Conservation (phyloP, 106 monocot species). For the Ottelia alismoides region DNA sequence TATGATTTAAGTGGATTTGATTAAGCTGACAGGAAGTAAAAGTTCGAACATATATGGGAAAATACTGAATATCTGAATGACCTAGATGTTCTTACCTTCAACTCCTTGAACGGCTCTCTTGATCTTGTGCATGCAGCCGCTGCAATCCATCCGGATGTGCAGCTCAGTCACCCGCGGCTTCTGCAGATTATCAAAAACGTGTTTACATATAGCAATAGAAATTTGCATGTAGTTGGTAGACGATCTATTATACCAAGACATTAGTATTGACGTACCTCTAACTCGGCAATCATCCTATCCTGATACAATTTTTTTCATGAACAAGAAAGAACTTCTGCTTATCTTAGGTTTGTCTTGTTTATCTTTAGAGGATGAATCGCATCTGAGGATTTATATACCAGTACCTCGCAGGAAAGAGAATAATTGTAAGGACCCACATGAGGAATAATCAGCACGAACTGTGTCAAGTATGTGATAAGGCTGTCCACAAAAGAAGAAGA, state of each 20-base stretch:
- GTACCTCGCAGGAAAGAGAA: not conserved
- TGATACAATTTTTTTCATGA: not conserved
- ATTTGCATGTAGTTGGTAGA: not conserved
- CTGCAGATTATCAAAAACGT: slow-evolving; percentile 9
- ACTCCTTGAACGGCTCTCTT: slow-evolving; percentile 24
- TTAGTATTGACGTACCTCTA: not conserved
- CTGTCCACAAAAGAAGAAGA: no score
- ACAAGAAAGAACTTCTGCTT: not conserved
- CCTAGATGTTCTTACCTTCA: slow-evolving; percentile 14
- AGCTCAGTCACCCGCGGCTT: slow-evolving; percentile 29
- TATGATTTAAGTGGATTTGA: not conserved
- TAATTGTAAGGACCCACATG: not conserved
- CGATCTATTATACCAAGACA: not conserved
- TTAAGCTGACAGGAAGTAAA: not conserved
- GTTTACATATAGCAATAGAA: not conserved
- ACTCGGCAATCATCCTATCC: not conserved
- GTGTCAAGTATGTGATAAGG: no score
- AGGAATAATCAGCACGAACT: no score
- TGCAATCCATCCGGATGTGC: slow-evolving; percentile 40
- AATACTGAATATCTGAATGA: not conserved
- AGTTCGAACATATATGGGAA: not conserved
- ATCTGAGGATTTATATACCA: not conserved
- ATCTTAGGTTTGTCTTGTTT: not conserved
- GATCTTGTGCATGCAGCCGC: slow-evolving; percentile 37
- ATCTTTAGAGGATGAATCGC: not conserved